Evolutionary conservation across 2,329 filamentous ascomycete species (phyloP), one percentile per base, ranked within the genome.

Genomic region (Ceratocystis smalleyi): DNA sequence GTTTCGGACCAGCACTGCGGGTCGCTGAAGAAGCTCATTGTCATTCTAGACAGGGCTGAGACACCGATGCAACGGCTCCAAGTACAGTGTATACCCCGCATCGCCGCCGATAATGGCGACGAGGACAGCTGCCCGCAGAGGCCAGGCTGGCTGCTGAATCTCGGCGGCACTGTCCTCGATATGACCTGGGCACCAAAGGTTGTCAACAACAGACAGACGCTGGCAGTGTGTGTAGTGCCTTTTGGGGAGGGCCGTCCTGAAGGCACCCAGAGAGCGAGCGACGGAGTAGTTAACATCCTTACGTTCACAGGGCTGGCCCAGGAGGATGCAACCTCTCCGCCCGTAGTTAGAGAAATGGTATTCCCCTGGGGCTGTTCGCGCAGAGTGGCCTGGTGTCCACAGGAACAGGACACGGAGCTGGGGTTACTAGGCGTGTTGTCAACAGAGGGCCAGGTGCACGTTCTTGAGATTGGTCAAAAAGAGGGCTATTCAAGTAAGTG

Each of bases 231-330:
- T 0, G 74, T 81, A 2, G 72, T 78, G 5, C 81, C 81, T 10
- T 64, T 66, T 0, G 77, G 78, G 65, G 71, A 74, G 0, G 80
- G 83, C 63, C 79, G 82, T 49, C 75, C 76, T 2, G 72, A 72
- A 1, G 66, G 73, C 51, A 74, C 71, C 19, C 70, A 74, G 0
- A 76, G 76, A 49, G 71, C 76, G 55, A 74, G 72, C n/a, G 71
- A 75, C 47, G 80, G 80, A 5, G 73, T 73, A 15, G 72, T 84
- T 8, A 81, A 84, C 69, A 70, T 83, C 24, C 82, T 81, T 78
- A 76, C 75, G 61, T 75, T 83, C 63, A 64, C 71, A 0, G 71
- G 73, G 1, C 71, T 74, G 12, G 70, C 69, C 19, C 68, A 69
- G 22, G 67, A 68, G 1, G 69, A 69, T 40, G 6, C 24, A 40